Conservation (phyloP, 352 stramenopile species). For the Vaucheria bursata region DNA sequence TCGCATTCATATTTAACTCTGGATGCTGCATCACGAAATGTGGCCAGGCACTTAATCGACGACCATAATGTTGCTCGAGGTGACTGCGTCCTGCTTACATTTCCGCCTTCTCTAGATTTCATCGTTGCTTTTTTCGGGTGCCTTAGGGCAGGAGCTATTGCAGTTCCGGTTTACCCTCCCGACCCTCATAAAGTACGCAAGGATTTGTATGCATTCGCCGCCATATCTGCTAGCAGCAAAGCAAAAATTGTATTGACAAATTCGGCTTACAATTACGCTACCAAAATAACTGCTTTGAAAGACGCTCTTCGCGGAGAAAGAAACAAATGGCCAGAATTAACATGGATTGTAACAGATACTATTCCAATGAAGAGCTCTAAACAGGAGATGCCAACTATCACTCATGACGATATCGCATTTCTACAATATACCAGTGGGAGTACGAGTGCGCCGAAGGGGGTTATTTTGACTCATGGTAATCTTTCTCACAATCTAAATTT, state of each 20-base stretch:
- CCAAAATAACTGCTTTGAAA: conserved; percentile 67
- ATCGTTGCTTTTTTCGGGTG: conserved; percentile 87
- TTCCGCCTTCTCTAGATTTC: conserved; percentile 92
- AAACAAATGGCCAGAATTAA: conserved; percentile 51
- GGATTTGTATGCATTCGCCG: conserved; percentile 85
- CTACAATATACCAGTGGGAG: conserved; percentile 86
- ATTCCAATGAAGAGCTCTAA: neutral
- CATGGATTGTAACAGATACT: conserved; percentile 52
- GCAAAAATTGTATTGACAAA: conserved; percentile 83
- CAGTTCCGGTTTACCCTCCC: conserved; percentile 65
- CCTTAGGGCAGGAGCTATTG: conserved; percentile 40
- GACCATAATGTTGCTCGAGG: conserved; percentile 46
- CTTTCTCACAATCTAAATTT: conserved; percentile 86
- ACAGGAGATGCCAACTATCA: conserved; percentile 7
- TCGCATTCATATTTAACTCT: conserved; percentile 29
- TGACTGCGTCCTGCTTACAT: conserved; percentile 85
- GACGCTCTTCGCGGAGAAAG: neutral
- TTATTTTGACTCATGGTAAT: conserved; percentile 77
- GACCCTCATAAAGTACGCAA: conserved; percentile 88
- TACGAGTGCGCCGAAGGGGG: conserved; percentile 77
- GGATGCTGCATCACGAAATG: conserved; percentile 14
- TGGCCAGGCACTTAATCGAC: conserved; percentile 22
- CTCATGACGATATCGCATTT: conserved; percentile 14
- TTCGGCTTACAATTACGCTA: conserved; percentile 80
- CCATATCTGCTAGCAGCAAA: conserved; percentile 78